These are phyloP conservation scores for Malassezia dermatis DNA, from an alignment of 1,284 basidiomycete genomes.

Conservation along the genomic window DNA sequence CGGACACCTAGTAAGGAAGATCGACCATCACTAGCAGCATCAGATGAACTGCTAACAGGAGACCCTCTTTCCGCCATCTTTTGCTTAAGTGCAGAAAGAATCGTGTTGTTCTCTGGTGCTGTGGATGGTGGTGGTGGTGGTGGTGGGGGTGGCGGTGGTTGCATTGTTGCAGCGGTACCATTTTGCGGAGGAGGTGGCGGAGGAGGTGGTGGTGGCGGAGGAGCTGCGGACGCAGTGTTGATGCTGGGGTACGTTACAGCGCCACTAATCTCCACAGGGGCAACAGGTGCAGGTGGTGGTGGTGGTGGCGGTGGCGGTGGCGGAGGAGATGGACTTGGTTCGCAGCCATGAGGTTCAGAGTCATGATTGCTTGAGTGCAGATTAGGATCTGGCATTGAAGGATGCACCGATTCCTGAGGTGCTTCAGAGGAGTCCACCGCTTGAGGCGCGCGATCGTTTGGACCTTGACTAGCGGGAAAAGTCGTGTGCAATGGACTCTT, in stretches of 20 bases:
- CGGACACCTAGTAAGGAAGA: constrained; percentile 37
- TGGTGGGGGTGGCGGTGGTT: constrained; percentile 28
- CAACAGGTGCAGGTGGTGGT: constrained; percentile 19
- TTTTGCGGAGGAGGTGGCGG: constrained; percentile 19
- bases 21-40: not conserved
- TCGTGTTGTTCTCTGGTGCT: not conserved
- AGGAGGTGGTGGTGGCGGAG: constrained; percentile 18
- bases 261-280: not conserved
- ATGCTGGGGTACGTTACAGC: not conserved
- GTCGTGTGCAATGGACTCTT: not conserved
- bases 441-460: not conserved
- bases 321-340: constrained; percentile 4
- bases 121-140: constrained; percentile 21
- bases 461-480: not conserved
- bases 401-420: not conserved
- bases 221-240: constrained; percentile 2
- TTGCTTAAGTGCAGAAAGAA: not conserved
- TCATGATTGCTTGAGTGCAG: too few relatives aligned
- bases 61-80: not conserved
- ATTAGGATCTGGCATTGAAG: not conserved
- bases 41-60: not conserved
- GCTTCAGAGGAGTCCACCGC: not conserved
- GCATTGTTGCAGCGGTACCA: not conserved
- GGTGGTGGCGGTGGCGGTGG: constrained; percentile 18
- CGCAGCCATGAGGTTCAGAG: not conserved